Evolutionary conservation across 2,329 filamentous ascomycete species (phyloP), one percentile per base, ranked within the genome.

Genomic region (Helicocarpus griseus): DNA sequence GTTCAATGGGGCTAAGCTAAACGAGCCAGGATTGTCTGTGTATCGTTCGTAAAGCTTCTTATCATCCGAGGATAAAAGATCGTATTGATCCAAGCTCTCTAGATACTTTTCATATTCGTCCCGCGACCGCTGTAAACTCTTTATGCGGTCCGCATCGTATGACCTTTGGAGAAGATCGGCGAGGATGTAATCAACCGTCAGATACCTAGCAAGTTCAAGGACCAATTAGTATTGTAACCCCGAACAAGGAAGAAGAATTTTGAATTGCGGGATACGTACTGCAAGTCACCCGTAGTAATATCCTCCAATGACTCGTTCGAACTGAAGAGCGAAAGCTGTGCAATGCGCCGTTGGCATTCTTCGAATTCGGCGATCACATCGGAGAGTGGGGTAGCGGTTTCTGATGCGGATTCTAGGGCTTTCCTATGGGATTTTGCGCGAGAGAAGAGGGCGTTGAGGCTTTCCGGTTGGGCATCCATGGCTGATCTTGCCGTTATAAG

Each of bases 221-320:
- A 67, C 63, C 48, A 36, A 52, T 31, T 41, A 21, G 19, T 17
- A 22, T 24, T 47, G 26, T 8, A 38, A 40, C 40, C 19, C 5
- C 24, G 9, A 3, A n/a, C 24, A n/a, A n/a, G 26, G 39, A 5
- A 26, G 28, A 48, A 48, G 33, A 38, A 38, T n/a, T 6, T 36
- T 11, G 40, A 14, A 11, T 6, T 11, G 11, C 14, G 19, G 31
- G 36, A 33, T 43, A 38, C 69, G 54, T 73, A 95, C 71, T 89
- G 88, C 29, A 98, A 72, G 62, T 95, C 85, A n/a, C 79, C 77
- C 1, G 91, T 94, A 13, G 87, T 76, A 29, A 96, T 73, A 70
- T 98, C 93, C 55, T 98, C 93, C 36, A 91, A 70, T 0, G 80
- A 79, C 69, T 98, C 93, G 69, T 98, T 98, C 33, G 83, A 77